A percentile compares a stretch with the other conserved stretches of the same genome.
phyloP scores from a whole-genome alignment of 345 rosid genomes.

The Lagerstroemia speciosa region DNA sequence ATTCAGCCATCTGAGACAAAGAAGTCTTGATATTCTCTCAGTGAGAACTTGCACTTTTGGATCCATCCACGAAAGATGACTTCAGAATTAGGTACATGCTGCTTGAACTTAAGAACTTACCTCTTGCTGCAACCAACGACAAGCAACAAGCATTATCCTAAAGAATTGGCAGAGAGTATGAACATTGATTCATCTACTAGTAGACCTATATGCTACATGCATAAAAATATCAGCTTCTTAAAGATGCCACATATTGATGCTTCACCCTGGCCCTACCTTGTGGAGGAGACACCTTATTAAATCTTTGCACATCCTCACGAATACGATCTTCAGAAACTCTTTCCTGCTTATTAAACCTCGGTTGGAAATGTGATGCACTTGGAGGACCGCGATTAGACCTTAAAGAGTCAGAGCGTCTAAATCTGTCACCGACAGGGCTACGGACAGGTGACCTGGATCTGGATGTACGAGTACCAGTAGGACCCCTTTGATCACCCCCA shows the following conservation, averaged over 20 bases:
- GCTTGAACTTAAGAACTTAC: slow-evolving; percentile 88
- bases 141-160: slow-evolving; percentile 33
- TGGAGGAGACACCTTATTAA: slow-evolving; percentile 81
- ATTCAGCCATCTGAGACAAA: slow-evolving; percentile 42
- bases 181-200: slow-evolving; percentile 7
- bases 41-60: slow-evolving; percentile 38
- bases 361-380: slow-evolving; percentile 57
- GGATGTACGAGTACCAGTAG: slow-evolving; percentile 57
- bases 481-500: slow-evolving; percentile 54
- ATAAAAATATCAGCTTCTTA: slow-evolving; percentile 52
- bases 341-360: slow-evolving; percentile 60
- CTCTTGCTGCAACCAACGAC: slow-evolving; percentile 75
- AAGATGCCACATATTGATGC: slow-evolving; percentile 43
- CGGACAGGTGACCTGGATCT: slow-evolving; percentile 82
- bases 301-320: slow-evolving; percentile 59
- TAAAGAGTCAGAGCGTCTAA: slow-evolving; percentile 54
- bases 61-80: slow-evolving; percentile 42
- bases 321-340: slow-evolving; percentile 57
- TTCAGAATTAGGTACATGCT: slow-evolving; percentile 50
- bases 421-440: slow-evolving; percentile 56
- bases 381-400: slow-evolving; percentile 48
- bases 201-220: slow-evolving; percentile 31
- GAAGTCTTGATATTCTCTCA: slow-evolving; percentile 37
- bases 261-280: slow-evolving; percentile 98
- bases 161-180: slow-evolving; percentile 16